Conservation (phyloP, 176 grass and related monocot species). For the Bromus sterilis region DNA sequence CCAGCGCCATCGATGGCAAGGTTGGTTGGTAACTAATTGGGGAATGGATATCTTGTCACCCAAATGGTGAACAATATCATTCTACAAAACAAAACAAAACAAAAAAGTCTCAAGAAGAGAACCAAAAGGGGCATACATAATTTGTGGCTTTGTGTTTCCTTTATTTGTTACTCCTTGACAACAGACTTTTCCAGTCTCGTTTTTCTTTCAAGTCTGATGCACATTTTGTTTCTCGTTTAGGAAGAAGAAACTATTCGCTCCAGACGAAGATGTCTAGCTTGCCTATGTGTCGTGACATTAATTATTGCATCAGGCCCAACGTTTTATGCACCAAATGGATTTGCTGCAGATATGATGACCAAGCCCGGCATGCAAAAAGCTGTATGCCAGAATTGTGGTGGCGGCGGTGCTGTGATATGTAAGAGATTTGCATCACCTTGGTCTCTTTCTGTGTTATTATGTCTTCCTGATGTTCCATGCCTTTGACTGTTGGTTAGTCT, state of each 20-base stretch:
- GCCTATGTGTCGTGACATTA: conserved; percentile 48
- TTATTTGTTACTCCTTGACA: too few species aligned
- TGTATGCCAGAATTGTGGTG: conserved; percentile 75
- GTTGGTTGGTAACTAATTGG: too few species aligned
- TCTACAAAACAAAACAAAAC: too few species aligned
- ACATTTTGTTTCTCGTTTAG: conserved; percentile 25
- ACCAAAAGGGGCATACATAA: too few species aligned
- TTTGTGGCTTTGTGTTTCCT: too few species aligned
- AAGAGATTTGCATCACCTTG: conserved; percentile 18
- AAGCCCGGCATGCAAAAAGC: conserved; percentile 37
- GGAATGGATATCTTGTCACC: too few species aligned
- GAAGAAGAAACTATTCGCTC: conserved; percentile 19
- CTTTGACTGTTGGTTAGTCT: neutral
- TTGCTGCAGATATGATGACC: too few species aligned
- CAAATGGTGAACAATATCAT: too few species aligned
- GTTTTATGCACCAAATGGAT: conserved; percentile 28
- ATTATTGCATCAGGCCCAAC: conserved; percentile 34
- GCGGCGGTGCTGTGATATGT: conserved; percentile 87
- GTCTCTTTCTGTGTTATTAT: neutral
- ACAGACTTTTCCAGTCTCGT: too few species aligned
- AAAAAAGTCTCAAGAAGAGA: too few species aligned
- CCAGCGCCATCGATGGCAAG: too few species aligned
- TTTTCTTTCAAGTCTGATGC: neutral
- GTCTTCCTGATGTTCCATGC: neutral
- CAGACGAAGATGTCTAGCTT: conserved; percentile 66